Conservation (phyloP, 2,329 filamentous ascomycete species). For the Sarocladiaceae sp. region DNA sequence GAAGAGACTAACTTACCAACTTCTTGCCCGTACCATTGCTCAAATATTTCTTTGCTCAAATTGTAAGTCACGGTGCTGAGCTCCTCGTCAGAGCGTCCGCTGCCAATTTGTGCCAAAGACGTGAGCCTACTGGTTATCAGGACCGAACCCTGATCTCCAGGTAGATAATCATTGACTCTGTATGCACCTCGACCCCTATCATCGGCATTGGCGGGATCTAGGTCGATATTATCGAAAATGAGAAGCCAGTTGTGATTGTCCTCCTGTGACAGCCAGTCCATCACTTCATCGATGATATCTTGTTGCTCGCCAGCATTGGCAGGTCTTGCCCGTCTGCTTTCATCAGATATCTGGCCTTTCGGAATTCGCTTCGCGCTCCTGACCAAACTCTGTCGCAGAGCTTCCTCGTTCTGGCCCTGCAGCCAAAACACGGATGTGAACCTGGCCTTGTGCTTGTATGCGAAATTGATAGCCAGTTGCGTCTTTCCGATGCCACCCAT, state of each 20-base stretch:
- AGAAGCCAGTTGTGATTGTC: slow-evolving; percentile 25
- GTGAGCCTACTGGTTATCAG: slow-evolving; percentile 22
- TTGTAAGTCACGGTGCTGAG: neutral
- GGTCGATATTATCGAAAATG: slow-evolving; percentile 28
- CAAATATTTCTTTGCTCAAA: neutral
- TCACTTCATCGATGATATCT: slow-evolving; percentile 16
- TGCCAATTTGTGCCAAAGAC: neutral
- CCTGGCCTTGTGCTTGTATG: neutral
- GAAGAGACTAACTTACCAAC: neutral
- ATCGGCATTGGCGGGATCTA: slow-evolving; percentile 12
- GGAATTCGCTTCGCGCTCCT: slow-evolving; percentile 16
- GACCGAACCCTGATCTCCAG: slow-evolving; percentile 20
- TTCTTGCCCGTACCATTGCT: neutral
- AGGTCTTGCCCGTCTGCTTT: neutral
- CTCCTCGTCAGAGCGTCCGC: neutral
- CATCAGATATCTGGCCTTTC: slow-evolving; percentile 9
- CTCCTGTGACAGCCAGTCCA: slow-evolving; percentile 19
- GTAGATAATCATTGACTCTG: slow-evolving; percentile 18
- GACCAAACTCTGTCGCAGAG: slow-evolving; percentile 21
- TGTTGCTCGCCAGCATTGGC: slow-evolving; percentile 15
- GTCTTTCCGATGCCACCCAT: slow-evolving; percentile 7
- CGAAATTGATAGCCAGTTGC: neutral
- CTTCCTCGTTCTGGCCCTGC: slow-evolving; percentile 22
- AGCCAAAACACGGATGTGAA: slow-evolving; percentile 27
- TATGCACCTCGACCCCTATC: slow-evolving; percentile 14